Conservation (phyloP, 106 monocot species). For the Agapanthus africanus region DNA sequence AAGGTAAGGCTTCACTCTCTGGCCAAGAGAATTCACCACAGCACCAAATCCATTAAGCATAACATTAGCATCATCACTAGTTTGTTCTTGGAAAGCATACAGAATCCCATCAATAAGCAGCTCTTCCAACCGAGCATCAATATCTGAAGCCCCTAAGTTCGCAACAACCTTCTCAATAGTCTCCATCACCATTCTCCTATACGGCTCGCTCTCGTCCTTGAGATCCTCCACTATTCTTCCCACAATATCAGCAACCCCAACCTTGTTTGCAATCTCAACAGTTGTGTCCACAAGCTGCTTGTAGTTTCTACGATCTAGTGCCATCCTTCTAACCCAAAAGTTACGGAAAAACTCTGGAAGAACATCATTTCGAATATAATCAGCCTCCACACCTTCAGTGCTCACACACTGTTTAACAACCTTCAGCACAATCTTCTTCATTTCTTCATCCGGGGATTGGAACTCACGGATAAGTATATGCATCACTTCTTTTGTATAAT, state of each 20-base stretch:
- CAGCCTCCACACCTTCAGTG: conserved; percentile 93
- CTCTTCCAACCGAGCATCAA: conserved; percentile 84
- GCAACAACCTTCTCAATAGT: conserved; percentile 97
- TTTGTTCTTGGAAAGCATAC: conserved; percentile 95
- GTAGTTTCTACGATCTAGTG: conserved; percentile 86
- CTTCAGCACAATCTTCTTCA: conserved; percentile 97
- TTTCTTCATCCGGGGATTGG: conserved; percentile 97
- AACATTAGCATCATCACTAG: conserved; percentile 99
- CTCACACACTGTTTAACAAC: conserved; percentile 98
- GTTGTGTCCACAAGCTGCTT: conserved; percentile 92
- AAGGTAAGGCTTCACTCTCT: conserved; percentile 91
- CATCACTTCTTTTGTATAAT: conserved; percentile 83
- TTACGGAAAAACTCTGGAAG: conserved; percentile 86
- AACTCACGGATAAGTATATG: conserved; percentile 83
- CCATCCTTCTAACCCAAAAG: conserved; percentile 97
- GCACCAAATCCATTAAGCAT: conserved; percentile 99
- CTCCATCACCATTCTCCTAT: conserved; percentile 98
- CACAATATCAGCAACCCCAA: conserved; percentile 93
- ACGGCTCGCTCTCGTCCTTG: conserved; percentile 97
- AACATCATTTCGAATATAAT: conserved; percentile 78
- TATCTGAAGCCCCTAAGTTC: conserved; percentile 92
- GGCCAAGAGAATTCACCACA: conserved; percentile 89
- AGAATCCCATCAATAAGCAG: conserved; percentile 94
- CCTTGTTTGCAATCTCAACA: conserved; percentile 96
- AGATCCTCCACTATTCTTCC: conserved; percentile 91